Conservation (phyloP, 176 grass and related monocot genomes). For the Hordeum marinum region DNA sequence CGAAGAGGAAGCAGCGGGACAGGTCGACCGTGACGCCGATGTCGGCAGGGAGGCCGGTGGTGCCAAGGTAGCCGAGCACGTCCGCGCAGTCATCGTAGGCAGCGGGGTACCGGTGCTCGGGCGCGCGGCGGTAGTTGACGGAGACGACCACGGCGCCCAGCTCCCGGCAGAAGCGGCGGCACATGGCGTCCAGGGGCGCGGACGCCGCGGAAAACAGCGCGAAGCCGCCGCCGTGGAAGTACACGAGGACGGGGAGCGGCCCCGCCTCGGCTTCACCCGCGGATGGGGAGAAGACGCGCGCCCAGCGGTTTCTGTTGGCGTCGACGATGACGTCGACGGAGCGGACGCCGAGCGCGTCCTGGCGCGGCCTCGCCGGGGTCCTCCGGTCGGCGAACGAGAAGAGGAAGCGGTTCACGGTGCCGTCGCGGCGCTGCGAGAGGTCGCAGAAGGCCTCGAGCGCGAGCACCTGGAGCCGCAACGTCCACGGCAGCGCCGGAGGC, state of each 20-base stretch:
- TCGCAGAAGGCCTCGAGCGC: not conserved
- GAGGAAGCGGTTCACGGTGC: slow-evolving; percentile 45
- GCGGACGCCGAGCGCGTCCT: slow-evolving; percentile 28
- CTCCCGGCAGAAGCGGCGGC: slow-evolving; percentile 42
- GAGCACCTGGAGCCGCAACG: slow-evolving; percentile 18
- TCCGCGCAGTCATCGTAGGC: slow-evolving; percentile 53
- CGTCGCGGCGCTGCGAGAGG: slow-evolving; percentile 34
- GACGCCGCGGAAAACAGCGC: slow-evolving; percentile 39
- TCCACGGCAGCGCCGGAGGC: slow-evolving; percentile 31
- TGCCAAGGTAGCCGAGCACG: slow-evolving; percentile 36
- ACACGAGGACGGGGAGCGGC: slow-evolving; percentile 37
- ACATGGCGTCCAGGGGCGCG: slow-evolving; percentile 25
- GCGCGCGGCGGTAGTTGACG: slow-evolving; percentile 61
- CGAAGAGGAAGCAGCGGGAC: slow-evolving; percentile 43
- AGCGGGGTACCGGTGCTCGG: slow-evolving; percentile 54
- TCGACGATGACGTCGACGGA: slow-evolving; percentile 39
- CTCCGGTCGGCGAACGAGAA: slow-evolving; percentile 33
- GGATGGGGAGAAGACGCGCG: slow-evolving; percentile 33
- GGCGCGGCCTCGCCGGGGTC: not conserved
- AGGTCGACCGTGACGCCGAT: slow-evolving; percentile 28
- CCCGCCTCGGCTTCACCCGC: not conserved
- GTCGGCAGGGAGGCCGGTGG: not conserved
- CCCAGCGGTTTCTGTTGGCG: slow-evolving; percentile 23
- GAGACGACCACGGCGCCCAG: slow-evolving; percentile 11
- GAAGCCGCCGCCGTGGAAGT: slow-evolving; percentile 71